Percentiles rank a stretch among this genome's conserved stretches.
These are phyloP conservation scores for Trichoderma gamsii DNA, from an alignment of 495 filamentous ascomycete species.

Conservation along the genomic window DNA sequence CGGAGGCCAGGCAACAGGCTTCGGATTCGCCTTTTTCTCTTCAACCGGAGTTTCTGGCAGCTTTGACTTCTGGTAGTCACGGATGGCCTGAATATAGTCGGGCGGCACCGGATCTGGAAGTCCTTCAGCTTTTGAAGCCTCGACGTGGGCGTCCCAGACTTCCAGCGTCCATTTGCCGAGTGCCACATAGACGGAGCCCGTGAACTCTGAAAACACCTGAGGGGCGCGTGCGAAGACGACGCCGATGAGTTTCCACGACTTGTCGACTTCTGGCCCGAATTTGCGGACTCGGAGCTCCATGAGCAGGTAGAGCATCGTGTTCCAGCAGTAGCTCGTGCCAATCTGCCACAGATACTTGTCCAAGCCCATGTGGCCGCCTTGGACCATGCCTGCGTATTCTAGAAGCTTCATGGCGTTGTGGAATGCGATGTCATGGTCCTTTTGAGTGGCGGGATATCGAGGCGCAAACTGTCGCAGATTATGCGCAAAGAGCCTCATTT, in stretches of 20 bases:
- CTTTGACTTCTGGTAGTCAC: slow-evolving; percentile 11
- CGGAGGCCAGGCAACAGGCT: background rate
- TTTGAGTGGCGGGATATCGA: slow-evolving; percentile 18
- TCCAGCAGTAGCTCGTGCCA: slow-evolving; percentile 29
- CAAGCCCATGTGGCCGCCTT: slow-evolving; percentile 22
- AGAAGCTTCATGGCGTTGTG: slow-evolving; percentile 25
- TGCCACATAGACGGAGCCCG: slow-evolving; percentile 25
- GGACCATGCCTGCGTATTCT: slow-evolving; percentile 24
- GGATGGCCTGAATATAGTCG: slow-evolving; percentile 19
- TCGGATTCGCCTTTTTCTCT: background rate
- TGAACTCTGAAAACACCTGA: slow-evolving; percentile 23
- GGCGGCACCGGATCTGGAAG: slow-evolving; percentile 20
- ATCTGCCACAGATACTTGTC: slow-evolving; percentile 31
- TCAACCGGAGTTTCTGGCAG: background rate
- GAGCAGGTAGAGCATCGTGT: slow-evolving; percentile 36
- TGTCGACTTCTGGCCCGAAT: slow-evolving; percentile 30
- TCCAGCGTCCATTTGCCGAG: slow-evolving; percentile 29
- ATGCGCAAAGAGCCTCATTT: slow-evolving; percentile 30
- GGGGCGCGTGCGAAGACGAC: slow-evolving; percentile 24
- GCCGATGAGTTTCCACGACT: slow-evolving; percentile 16
- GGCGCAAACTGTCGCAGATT: slow-evolving; percentile 27
- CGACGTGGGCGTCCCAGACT: slow-evolving; percentile 26
- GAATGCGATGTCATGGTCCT: slow-evolving; percentile 28
- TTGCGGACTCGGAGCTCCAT: slow-evolving; percentile 31
- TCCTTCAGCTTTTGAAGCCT: slow-evolving; percentile 18